Conservation (phyloP, 2,329 filamentous ascomycete species). For the Pestalotiopsis sp. region DNA sequence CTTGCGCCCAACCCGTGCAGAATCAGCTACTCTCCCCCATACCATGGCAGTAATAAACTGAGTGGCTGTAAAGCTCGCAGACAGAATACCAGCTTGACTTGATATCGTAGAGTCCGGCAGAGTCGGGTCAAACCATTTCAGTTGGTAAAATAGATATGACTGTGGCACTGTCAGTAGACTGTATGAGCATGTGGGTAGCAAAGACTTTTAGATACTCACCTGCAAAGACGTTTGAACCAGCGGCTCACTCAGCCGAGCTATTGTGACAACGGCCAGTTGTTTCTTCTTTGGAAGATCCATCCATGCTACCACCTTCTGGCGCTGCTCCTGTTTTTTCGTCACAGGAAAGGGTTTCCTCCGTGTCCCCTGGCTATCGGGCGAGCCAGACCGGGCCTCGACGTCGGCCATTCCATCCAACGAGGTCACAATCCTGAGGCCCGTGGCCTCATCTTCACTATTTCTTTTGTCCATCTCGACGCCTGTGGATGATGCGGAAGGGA, state of each 20-base stretch:
- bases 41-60: slow-evolving; percentile 83
- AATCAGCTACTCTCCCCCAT: slow-evolving; percentile 75
- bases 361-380: not conserved
- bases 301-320: slow-evolving; percentile 25
- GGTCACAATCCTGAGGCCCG: not conserved
- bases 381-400: not conserved
- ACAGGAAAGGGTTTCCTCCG: not conserved
- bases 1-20: slow-evolving; percentile 71
- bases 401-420: not conserved
- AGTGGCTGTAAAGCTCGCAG: slow-evolving; percentile 78
- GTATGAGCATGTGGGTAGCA: not conserved
- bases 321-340: not conserved
- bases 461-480: not conserved
- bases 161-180: slow-evolving; percentile 33
- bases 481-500: not conserved
- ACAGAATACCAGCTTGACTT: slow-evolving; percentile 75
- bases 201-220: slow-evolving; percentile 29
- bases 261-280: slow-evolving; percentile 76
- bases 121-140: slow-evolving; percentile 70
- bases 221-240: slow-evolving; percentile 76
- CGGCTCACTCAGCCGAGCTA: slow-evolving; percentile 81
- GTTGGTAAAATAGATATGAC: slow-evolving; percentile 85
- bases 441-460: not conserved
- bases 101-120: slow-evolving; percentile 68
- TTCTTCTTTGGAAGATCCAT: slow-evolving; percentile 68